Evolutionary conservation across 2,329 filamentous ascomycete genomes (phyloP).

Genomic region (Tolypocladium guangdongense): DNA sequence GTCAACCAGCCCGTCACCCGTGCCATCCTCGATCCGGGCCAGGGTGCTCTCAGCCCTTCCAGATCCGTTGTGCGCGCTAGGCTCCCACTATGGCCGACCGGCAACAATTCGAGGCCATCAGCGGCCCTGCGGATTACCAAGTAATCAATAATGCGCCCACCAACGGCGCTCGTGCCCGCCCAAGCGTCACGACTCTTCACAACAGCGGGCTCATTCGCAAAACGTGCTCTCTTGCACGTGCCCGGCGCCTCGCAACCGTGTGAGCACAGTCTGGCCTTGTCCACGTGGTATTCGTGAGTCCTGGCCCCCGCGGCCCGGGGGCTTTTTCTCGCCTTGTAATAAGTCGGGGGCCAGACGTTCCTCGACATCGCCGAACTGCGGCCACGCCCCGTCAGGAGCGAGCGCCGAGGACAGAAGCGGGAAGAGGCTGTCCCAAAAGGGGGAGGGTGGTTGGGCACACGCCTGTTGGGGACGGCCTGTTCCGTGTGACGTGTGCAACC

Average conservation of each 20-base stretch:
- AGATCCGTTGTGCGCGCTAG: conserved; percentile 4
- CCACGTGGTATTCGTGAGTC: conserved; percentile 1
- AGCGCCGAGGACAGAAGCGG: neutral
- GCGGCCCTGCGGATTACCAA: neutral
- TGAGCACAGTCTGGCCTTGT: neutral
- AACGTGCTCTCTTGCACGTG: neutral
- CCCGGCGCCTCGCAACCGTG: neutral
- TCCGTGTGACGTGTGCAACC: neutral
- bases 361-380: neutral
- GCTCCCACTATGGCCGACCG: neutral
- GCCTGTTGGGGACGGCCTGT: neutral
- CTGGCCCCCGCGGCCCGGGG: neutral
- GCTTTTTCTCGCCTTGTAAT: neutral
- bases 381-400: neutral
- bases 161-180: neutral
- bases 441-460: neutral
- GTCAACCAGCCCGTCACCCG: neutral
- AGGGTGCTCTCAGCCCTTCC: conserved; percentile 1
- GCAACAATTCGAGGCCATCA: neutral
- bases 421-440: neutral
- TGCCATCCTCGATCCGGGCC: neutral
- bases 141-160: neutral
- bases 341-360: neutral
- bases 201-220: neutral
- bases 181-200: neutral